Evolutionary conservation across 2,329 filamentous ascomycete species (phyloP).

Genomic region (Sarocladium kiliense): DNA sequence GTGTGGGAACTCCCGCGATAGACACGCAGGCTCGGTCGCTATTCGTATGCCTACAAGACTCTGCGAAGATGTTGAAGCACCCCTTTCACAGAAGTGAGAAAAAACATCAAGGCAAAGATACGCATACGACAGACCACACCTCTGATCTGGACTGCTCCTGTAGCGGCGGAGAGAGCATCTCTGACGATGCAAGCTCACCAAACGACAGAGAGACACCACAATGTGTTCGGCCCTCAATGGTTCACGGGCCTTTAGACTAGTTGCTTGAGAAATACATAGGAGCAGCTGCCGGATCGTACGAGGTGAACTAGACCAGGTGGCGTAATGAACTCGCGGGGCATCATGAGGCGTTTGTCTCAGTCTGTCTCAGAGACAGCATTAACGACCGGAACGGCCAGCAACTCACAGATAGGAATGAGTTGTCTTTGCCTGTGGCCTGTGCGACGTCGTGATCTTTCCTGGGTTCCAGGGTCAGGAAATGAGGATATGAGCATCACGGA

Average conservation of each 20-base stretch:
- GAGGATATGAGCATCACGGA: neutral
- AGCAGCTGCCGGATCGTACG: neutral
- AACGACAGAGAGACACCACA: neutral
- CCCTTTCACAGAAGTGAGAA: no score
- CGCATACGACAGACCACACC: no score
- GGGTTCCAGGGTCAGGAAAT: neutral
- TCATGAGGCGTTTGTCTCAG: constrained; percentile 5
- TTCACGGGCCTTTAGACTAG: neutral
- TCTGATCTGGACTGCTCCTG: no score
- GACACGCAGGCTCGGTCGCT: no score
- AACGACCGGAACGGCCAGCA: no score
- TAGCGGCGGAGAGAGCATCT: no score
- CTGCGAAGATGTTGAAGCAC: no score
- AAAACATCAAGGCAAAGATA: no score
- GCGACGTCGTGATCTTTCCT: neutral
- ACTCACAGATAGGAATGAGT: neutral
- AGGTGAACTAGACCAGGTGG: neutral
- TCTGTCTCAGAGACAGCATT: neutral
- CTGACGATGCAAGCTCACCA: no score
- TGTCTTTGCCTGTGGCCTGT: constrained; percentile 3
- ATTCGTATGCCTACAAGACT: no score
- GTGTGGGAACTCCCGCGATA: no score
- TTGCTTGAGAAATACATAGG: neutral
- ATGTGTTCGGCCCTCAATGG: neutral
- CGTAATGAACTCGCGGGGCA: neutral